Percentiles rank a stretch among this genome's conserved stretches.
These are phyloP conservation scores for Acer negundo DNA, from an alignment of 345 rosid genomes.

Conservation along the genomic window DNA sequence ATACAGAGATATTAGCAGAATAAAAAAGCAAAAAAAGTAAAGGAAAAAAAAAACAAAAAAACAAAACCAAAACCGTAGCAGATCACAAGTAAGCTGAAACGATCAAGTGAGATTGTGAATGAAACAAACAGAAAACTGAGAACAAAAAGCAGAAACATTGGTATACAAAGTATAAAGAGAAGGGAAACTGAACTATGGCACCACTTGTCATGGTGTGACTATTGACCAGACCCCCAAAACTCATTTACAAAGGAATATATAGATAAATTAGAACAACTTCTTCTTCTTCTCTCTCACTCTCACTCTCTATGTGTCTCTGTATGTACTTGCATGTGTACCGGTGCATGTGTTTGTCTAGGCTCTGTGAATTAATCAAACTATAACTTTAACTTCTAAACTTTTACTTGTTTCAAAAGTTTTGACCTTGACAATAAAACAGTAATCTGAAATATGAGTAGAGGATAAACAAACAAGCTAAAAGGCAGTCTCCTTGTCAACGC, in stretches of 20 bases:
- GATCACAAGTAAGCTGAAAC: conserved; percentile 3
- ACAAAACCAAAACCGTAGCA: conserved; percentile 4
- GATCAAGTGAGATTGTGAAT: not conserved
- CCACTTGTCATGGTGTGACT: conserved; percentile 35
- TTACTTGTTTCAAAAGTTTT: conserved; percentile 20
- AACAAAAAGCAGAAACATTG: conserved; percentile 3
- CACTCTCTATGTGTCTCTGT: not conserved
- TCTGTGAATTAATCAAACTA: conserved; percentile 14
- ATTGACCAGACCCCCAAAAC: conserved; percentile 42
- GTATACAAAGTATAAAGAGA: conserved; percentile 49
- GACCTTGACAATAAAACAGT: conserved; percentile 13
- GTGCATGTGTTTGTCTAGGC: not conserved
- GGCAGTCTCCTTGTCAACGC: conserved; percentile 31
- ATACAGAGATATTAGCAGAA: not conserved
- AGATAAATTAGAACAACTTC: not conserved
- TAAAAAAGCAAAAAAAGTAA: not conserved
- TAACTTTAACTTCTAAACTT: conserved; percentile 11
- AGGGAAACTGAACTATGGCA: conserved; percentile 43
- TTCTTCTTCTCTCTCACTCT: conserved; percentile 14
- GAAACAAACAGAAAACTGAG: not conserved
- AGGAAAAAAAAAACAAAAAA: not conserved
- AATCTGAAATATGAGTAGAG: not conserved
- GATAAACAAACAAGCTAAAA: conserved; percentile 5
- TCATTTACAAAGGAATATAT: conserved; percentile 30
- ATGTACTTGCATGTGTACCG: not conserved